These are phyloP conservation scores for Cladosporium oxysporum DNA, from an alignment of 2,329 filamentous ascomycete genomes.

Conservation along the genomic window DNA sequence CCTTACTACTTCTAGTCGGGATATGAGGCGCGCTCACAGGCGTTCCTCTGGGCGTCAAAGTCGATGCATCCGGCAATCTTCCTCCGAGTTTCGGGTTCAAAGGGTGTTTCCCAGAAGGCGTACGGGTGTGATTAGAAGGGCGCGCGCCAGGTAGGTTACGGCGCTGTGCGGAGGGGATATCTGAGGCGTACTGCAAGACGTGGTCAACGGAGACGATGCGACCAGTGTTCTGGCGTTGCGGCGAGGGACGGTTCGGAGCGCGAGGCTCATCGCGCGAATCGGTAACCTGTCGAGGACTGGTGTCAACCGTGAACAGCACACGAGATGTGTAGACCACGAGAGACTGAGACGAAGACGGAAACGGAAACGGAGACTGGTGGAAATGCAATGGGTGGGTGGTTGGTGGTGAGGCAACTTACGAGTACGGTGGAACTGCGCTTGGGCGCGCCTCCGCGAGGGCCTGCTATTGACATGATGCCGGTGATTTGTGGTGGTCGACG, in stretches of 20 bases:
- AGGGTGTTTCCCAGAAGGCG: constrained; percentile 54
- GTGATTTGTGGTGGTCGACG: not conserved
- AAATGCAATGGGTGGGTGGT: constrained; percentile 1
- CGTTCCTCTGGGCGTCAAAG: constrained; percentile 33
- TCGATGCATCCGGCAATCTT: constrained; percentile 29
- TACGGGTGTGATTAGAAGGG: constrained; percentile 49
- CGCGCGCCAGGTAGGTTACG: constrained; percentile 65
- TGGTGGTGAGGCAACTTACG: constrained; percentile 11
- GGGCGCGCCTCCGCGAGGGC: constrained; percentile 3
- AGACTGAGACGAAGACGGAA: constrained; percentile 2
- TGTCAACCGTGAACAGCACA: constrained; percentile 14
- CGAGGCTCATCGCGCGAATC: constrained; percentile 17
- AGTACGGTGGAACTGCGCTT: constrained; percentile 19
- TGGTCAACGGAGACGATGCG: constrained; percentile 87
- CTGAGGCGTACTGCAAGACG: constrained; percentile 88
- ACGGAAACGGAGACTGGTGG: not conserved
- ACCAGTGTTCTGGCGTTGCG: constrained; percentile 48
- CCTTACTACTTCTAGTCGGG: constrained; percentile 86
- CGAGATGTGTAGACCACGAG: constrained; percentile 2
- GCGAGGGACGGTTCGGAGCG: constrained; percentile 25
- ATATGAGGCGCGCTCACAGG: constrained; percentile 55
- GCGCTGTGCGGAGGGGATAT: constrained; percentile 92
- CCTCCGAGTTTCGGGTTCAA: constrained; percentile 52
- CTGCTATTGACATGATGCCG: constrained; percentile 16
- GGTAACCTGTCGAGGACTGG: constrained; percentile 31